phyloP scores from a whole-genome alignment of 495 filamentous ascomycete genomes.

The Neurospora sp. region DNA sequence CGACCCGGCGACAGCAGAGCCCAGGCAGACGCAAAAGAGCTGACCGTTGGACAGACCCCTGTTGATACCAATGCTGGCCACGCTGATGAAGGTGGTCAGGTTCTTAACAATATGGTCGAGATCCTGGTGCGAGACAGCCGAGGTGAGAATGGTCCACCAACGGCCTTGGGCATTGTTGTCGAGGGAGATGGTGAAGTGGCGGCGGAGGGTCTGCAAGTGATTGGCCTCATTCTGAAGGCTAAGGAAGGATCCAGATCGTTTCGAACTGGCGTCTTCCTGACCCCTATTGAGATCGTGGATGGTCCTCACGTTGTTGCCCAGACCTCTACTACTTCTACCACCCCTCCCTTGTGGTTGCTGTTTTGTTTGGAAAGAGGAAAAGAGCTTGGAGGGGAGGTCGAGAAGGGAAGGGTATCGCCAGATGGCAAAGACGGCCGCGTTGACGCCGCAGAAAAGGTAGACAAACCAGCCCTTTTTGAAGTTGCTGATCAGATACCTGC shows the following conservation, averaged over 20 bases:
- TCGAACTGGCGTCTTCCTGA: not conserved
- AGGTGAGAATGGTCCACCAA: not conserved
- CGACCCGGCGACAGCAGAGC: not conserved
- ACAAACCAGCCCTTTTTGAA: not conserved
- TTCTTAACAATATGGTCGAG: not conserved
- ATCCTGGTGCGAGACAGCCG: not conserved
- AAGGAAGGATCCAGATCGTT: not conserved
- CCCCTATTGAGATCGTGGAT: not conserved
- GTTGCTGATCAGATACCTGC: not conserved
- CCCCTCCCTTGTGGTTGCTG: not conserved
- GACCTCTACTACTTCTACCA: not conserved
- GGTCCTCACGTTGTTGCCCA: not conserved
- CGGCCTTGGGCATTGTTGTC: not conserved
- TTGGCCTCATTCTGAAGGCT: not conserved
- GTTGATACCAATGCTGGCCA: not conserved
- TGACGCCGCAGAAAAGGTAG: not conserved
- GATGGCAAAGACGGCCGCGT: not conserved
- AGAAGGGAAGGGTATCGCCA: not conserved
- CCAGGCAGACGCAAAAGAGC: not conserved
- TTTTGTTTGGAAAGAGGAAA: not conserved
- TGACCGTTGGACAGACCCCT: not conserved
- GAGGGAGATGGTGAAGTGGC: not conserved
- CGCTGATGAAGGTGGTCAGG: not conserved
- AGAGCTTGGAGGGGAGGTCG: not conserved
- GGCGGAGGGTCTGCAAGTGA: not conserved